A percentile compares a stretch with the other conserved stretches of the same genome.
Evolutionary conservation across 345 rosid genomes (phyloP).

Genomic region (Schrenkiella parvula): DNA sequence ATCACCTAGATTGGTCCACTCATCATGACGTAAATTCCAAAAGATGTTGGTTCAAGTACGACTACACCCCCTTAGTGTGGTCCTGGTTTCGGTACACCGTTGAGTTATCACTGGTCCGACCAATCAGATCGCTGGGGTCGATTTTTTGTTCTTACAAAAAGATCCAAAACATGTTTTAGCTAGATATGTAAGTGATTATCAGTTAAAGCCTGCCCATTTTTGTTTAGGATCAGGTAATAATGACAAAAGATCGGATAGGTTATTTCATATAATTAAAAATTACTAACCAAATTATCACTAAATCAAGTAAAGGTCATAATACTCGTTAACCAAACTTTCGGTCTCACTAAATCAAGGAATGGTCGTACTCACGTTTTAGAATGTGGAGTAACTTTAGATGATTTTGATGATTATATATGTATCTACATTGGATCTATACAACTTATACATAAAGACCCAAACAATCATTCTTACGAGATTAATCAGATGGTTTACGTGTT

Average conservation of each 20-base stretch:
- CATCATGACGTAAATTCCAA: constrained; percentile 30
- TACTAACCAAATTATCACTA: not conserved
- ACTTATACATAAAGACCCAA: not conserved
- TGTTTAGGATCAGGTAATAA: not conserved
- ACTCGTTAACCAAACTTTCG: no score
- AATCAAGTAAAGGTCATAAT: not conserved
- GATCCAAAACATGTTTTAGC: not conserved
- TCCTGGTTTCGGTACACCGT: constrained; percentile 6
- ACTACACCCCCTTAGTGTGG: constrained; percentile 1
- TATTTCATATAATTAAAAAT: not conserved
- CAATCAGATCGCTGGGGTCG: not conserved
- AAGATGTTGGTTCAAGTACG: constrained; percentile 21
- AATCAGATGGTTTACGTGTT: not conserved
- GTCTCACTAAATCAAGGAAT: not conserved
- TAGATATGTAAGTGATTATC: not conserved
- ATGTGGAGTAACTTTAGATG: not conserved
- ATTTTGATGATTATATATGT: not conserved
- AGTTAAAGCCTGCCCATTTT: not conserved
- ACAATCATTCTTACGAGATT: not conserved
- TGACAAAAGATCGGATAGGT: not conserved
- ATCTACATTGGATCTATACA: not conserved
- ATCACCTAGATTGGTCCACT: constrained; percentile 23
- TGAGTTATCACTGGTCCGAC: constrained; percentile 24
- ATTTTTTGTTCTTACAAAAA: not conserved
- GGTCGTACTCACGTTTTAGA: not conserved